A percentile compares a stretch with the other conserved stretches of the same genome.
Conservation (phyloP, 1,139 yeast species). For the Pichia sp. region DNA sequence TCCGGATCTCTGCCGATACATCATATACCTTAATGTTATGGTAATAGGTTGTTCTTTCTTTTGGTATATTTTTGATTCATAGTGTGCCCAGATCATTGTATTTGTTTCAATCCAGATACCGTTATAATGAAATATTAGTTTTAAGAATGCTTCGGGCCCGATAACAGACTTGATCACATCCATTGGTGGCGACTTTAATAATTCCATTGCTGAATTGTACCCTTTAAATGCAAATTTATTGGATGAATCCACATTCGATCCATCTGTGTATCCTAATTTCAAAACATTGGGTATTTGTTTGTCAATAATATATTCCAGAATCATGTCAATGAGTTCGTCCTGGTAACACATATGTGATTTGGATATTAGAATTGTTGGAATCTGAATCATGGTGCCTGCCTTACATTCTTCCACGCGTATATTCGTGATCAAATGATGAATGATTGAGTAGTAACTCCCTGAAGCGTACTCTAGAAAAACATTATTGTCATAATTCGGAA, state of each 20-base stretch:
- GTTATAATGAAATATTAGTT: constrained; percentile 34
- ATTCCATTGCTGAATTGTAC: constrained; percentile 19
- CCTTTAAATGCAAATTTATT: constrained; percentile 23
- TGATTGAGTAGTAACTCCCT: constrained; percentile 5
- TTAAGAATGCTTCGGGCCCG: constrained; percentile 36
- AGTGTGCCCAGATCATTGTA: constrained; percentile 38
- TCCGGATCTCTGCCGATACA: constrained; percentile 19
- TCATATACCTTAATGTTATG: constrained; percentile 19
- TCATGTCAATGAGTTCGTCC: constrained; percentile 25
- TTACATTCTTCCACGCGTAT: neutral
- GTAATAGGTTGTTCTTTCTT: neutral
- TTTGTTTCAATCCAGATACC: constrained; percentile 28
- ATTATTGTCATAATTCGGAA: neutral
- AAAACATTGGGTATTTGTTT: constrained; percentile 22
- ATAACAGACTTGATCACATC: constrained; percentile 34
- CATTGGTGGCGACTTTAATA: constrained; percentile 41
- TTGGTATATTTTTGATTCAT: constrained; percentile 2
- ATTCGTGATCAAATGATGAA: constrained; percentile 2
- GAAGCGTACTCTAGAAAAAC: constrained; percentile 13
- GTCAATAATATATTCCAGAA: constrained; percentile 19
- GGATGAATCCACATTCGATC: constrained; percentile 14
- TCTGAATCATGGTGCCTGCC: neutral
- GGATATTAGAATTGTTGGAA: constrained; percentile 13
- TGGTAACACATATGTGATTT: constrained; percentile 20
- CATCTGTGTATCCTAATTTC: constrained; percentile 24